Percentiles rank a stretch among this genome's conserved stretches.
Conservation (phyloP, 2,329 filamentous ascomycete species). For the Ramularia endophylla region DNA sequence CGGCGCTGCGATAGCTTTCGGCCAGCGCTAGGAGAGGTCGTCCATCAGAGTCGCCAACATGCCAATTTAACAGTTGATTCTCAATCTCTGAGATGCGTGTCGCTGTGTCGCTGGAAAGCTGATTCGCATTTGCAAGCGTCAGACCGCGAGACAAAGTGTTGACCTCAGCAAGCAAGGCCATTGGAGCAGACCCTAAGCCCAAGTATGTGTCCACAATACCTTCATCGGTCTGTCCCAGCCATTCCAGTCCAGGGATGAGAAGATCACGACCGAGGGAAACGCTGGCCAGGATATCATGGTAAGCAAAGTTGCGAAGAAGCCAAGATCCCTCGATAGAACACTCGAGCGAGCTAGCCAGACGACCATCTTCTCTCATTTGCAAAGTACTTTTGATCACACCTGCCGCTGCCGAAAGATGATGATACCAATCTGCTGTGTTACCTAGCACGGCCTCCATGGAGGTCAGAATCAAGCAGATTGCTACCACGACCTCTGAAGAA, state of each 20-base stretch:
- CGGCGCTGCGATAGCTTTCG: too few species aligned
- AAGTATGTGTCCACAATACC: slow-evolving; percentile 5
- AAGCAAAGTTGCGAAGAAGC: slow-evolving; percentile 9
- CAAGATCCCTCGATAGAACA: slow-evolving; percentile 6
- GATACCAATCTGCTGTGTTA: too few species aligned
- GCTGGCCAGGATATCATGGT: slow-evolving; percentile 7
- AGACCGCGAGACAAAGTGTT: neutral
- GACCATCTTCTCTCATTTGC: too few species aligned
- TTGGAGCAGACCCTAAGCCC: slow-evolving; percentile 2
- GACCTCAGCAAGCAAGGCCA: slow-evolving; percentile 2
- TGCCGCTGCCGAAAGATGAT: too few species aligned
- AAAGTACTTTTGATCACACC: too few species aligned
- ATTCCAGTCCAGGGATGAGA: slow-evolving; percentile 4
- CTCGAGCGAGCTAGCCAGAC: slow-evolving; percentile 2
- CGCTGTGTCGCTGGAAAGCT: too few species aligned
- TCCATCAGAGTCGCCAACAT: too few species aligned
- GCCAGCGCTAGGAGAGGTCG: too few species aligned
- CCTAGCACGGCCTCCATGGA: slow-evolving; percentile 7
- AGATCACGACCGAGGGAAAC: slow-evolving; percentile 3
- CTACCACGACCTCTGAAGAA: slow-evolving; percentile 1
- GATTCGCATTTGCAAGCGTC: too few species aligned
- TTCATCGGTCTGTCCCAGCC: neutral
- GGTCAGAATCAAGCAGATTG: slow-evolving; percentile 3
- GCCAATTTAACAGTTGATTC: too few species aligned
- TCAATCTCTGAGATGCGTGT: too few species aligned